Base-by-base conservation (phyloP, 768 basidiomycete species). In the Termitomyces bulborhizus region DNA sequence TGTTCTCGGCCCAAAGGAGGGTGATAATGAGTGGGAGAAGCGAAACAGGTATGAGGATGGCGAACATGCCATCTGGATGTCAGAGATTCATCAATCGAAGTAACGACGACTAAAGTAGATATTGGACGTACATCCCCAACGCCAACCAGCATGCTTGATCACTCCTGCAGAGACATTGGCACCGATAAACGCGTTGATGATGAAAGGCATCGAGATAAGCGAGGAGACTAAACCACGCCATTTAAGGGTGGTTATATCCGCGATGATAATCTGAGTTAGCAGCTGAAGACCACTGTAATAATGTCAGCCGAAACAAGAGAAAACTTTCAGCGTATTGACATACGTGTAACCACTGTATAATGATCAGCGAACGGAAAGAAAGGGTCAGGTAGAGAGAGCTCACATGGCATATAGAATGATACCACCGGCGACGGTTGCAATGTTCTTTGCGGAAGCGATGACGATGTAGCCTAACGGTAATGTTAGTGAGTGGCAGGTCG, bases 161-260 rank as follows among this genome's bases (percentile, higher is more conserved):
- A 79, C 69, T 56, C 69, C 69, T 6, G 80, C 63, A n/a, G 81
- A 73, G 46, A 86, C 76, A 61, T 82, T 83, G n/a, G 80, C 71
- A n/a, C 83, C 83, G 54, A 86, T 71, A 62, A 84, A 85, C 2
- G 74, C 81, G 64, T 86, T 86, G 65, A 86, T 71, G 57, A 86
- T 68, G 68, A 81, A 83, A 3, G 81, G 81, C 41, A 74, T 57
- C 6, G 77, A 74, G 12, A 74, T 75, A 29, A 83, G 67, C 6
- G 66, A 59, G 1, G 65, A 53, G 6, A 69, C 65, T 2, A 69
- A 41, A 7, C 82, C 80, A 52, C 83, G 74, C 79, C 80, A 82
- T 63, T 71, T 70, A 16, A 83, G 74, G 6, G 81, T 79, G 2
- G 82, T 83, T 53, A 79, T 78, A 61, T 84, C 82, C 24, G 82